Evolutionary conservation across 805 yeast species (phyloP), one percentile per base, ranked within the genome.

Genomic region (Kuraishia ogatae): DNA sequence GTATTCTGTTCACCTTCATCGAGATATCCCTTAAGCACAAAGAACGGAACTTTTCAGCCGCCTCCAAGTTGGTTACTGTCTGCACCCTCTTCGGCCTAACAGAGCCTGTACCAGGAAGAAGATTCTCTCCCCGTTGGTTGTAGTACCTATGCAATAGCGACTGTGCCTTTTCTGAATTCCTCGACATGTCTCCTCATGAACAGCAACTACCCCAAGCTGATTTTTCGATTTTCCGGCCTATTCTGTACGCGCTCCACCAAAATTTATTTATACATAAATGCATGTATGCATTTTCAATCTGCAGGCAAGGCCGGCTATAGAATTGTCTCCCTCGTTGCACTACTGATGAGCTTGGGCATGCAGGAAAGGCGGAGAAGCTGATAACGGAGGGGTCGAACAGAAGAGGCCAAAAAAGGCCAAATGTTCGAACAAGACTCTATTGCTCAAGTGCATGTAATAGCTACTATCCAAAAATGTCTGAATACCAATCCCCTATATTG

Each of bases 81-180:
- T 75, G 75, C 1, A 86, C 80, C 28, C 75, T 73, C 49, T 77
- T 77, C 0, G 96, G 96, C 46, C 96, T 73, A 48, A 77, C 72
- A 22, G 75, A 76, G 17, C 81, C 67, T 21, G 54, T n/a, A 54
- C 54, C 22, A 55, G 61, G 51, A 7, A 56, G 54, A 15, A 52
- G 10, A 19, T 73, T 71, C 59, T 73, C 79, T 5, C 82, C 84
- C 63, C 81, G 81, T 58, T 79, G 81, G 49, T 80, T 85, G 53
- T 86, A 85, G 64, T 76, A 84, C 51, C 90, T 73, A 60, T 80
- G 81, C 55, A 89, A 78, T 54, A 84, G 77, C 0, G 91, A 80
- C 65, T 86, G 87, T 3, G 93, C 85, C 63, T 84, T 87, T 61
- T 89, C 96, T 39, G 78, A 77, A 64, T 87, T 87, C 58, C 94